Base-by-base conservation (phyloP, 2,329 filamentous ascomycete species). In the Dendryphion nanum region DNA sequence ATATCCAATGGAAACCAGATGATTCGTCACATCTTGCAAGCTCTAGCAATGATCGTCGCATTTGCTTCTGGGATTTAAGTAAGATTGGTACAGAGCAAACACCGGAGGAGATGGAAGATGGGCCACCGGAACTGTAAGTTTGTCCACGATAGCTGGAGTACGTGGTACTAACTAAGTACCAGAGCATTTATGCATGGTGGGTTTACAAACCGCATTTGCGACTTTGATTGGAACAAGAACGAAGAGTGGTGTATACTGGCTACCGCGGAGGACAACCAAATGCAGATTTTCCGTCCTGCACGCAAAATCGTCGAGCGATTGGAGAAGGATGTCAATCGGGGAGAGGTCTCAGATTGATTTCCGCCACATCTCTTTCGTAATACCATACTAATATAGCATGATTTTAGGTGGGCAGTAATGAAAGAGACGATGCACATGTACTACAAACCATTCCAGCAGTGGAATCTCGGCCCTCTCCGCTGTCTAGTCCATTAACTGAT, bases 131-230 rank as follows among this genome's bases (percentile, higher is more conserved):
- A 68, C 75, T 98, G 86, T 93, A 76, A 70, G 85, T 79, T 12
- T n/a, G n/a, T n/a, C 39, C 51, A 64, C 15, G 6, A 21, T 7
- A n/a, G n/a, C n/a, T n/a, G n/a, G n/a, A n/a, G n/a, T n/a, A n/a
- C n/a, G n/a, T n/a, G n/a, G n/a, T n/a, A n/a, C n/a, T n/a, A n/a
- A n/a, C n/a, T n/a, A n/a, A n/a, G n/a, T n/a, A n/a, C n/a, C n/a
- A n/a, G n/a, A n/a, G n/a, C 98, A 2, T 98, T 98, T 70, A 97
- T 98, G 90, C 93, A 98, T 59, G 93, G 93, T 44, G 93, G 93
- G 20, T 94, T 98, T 72, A 98, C 93, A 8, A 96, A 96, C 69
- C 86, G 94, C 51, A 81, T 98, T 45, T 89, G 88, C 23, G 94
- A 98, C 68, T 98, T 98, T 61, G 91, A 86, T 69, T 98, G 91